Evolutionary conservation across 305 asterid species (phyloP).

Genomic region (Nicotiana rustica): DNA sequence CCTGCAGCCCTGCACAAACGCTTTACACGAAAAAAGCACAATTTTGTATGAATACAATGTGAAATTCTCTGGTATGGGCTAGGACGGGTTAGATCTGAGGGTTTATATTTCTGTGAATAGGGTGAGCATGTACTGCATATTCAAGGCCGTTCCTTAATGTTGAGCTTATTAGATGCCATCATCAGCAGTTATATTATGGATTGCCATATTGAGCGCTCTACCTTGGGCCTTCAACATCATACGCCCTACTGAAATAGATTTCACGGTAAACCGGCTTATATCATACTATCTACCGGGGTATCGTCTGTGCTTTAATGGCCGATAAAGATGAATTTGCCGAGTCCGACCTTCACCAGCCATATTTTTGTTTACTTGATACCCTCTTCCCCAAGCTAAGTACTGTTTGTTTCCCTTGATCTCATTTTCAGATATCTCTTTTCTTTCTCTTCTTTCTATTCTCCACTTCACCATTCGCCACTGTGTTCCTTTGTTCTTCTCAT

Average conservation of each 20-base stretch:
- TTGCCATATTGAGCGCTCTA: background rate
- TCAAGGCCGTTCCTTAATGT: background rate
- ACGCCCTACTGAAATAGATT: no score
- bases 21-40: background rate
- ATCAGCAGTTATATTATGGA: background rate
- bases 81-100: background rate
- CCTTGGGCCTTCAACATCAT: no score
- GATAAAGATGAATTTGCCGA: background rate
- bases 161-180: constrained; percentile 6
- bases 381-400: background rate
- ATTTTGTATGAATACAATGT: background rate
- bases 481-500: no score
- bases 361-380: background rate
- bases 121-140: background rate
- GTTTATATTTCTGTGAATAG: constrained; percentile 5
- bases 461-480: no score
- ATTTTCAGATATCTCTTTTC: background rate
- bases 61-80: background rate
- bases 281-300: background rate
- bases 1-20: background rate
- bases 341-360: no score
- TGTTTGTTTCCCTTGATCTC: background rate
- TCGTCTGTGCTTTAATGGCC: background rate
- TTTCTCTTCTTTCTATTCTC: background rate
- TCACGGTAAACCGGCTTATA: no score